A percentile compares a stretch with the other conserved stretches of the same genome.
phyloP scores from a whole-genome alignment of 257 asterid species.

The Osmanthus fragrans region DNA sequence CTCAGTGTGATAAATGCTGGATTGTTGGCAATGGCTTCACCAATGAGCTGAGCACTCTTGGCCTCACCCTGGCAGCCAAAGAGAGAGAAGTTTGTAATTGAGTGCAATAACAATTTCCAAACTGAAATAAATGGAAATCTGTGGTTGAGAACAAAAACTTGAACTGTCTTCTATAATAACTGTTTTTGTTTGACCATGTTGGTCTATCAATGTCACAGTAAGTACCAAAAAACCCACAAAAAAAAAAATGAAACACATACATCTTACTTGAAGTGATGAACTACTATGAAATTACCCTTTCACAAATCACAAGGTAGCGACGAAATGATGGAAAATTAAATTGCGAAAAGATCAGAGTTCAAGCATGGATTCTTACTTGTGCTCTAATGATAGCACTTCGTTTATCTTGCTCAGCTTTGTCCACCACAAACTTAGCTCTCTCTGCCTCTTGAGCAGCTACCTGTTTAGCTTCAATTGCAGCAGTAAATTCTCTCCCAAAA shows the following conservation, averaged over 20 bases:
- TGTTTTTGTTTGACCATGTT: background rate
- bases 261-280: background rate
- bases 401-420: slow-evolving; percentile 94
- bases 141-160: background rate
- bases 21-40: slow-evolving; percentile 83
- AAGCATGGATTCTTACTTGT: slow-evolving; percentile 48
- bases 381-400: slow-evolving; percentile 86
- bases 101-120: background rate
- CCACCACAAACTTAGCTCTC: slow-evolving; percentile 92
- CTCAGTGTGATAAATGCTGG: slow-evolving; percentile 88
- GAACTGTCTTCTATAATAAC: background rate
- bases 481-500: slow-evolving; percentile 84
- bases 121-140: background rate
- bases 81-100: background rate
- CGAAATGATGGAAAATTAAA: background rate
- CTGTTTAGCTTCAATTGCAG: slow-evolving; percentile 97
- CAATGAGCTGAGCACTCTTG: slow-evolving; percentile 91
- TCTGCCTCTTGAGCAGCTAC: slow-evolving; percentile 98
- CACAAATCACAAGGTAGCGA: background rate
- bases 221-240: background rate
- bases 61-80: slow-evolving; percentile 80
- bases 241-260: background rate
- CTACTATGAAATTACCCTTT: background rate
- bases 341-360: background rate
- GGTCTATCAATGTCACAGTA: background rate